Evolutionary conservation across 192 early-diverging fungal genomes (phyloP), one percentile per base, ranked within the genome.

Genomic region (Coemansia sp.): DNA sequence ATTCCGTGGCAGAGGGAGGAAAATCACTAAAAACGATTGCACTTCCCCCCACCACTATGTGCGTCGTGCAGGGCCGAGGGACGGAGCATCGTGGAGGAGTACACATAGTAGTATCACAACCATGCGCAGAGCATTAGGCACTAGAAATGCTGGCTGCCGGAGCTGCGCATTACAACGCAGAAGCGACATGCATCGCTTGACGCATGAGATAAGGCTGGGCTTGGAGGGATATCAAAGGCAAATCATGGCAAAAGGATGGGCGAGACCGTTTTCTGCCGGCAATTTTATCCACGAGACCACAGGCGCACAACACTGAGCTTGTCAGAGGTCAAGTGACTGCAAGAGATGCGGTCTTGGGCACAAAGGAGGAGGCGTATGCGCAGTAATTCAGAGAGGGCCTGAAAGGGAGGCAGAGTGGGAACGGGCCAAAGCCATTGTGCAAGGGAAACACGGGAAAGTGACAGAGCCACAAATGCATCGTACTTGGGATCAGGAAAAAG

Each of bases 381-480:
- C 49, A 50, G 49, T 50, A 50, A 50, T 18, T 47, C 44, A 0
- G 44, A 18, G 44, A 47, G 44, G 6, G 6, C 5, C 6, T 1
- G 29, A n/a, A 55, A 31, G 27, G 57, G 29, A 1, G 10, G 53
- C 4, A 12, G 0, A 33, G 31, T 31, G 57, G 57, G 57, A 58
- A 33, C 31, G 57, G 57, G 57, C 57, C 31, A 58, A 50, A 8
- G 31, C 31, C 16, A 58, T 58, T 62, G 61, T 62, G 61, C 61
- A 62, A 22, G 61, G 40, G n/a, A 38, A 20, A 13, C 9, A 12
- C 0, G 8, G 61, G 61, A 62, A n/a, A 24, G 61, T 22, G 10
- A 20, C 61, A 62, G 18, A 2, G 61, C 34, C 6, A 20, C 52
- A 55, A 27, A 29, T 22, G 20, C 18, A 11, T 27, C 13, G 31